phyloP scores from a whole-genome alignment of 2,329 filamentous ascomycete genomes.

The Fusarium oligoseptatum region DNA sequence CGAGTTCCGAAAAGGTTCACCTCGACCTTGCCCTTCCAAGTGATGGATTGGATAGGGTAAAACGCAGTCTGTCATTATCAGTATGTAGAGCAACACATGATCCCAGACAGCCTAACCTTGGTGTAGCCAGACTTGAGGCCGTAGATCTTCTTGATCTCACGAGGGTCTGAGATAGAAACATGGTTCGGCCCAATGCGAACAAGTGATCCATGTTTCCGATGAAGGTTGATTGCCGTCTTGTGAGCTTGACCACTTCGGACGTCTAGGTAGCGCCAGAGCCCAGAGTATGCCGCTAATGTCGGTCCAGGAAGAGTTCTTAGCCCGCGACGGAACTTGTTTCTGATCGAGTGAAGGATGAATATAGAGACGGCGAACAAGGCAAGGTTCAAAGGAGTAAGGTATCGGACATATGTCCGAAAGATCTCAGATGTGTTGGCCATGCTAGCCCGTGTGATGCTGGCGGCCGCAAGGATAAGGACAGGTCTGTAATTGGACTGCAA shows the following conservation, averaged over 20 bases:
- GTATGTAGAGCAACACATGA: neutral
- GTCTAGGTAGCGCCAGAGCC: neutral
- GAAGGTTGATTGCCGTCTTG: neutral
- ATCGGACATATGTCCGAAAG: neutral
- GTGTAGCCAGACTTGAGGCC: conserved; percentile 29
- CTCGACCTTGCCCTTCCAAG: neutral
- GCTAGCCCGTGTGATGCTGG: neutral
- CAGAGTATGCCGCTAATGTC: neutral
- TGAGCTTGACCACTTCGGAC: conserved; percentile 1
- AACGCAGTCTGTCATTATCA: neutral
- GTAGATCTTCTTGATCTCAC: conserved; percentile 29
- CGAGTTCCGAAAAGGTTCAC: neutral
- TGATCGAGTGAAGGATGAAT: neutral
- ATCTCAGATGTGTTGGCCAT: neutral
- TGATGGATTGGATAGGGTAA: neutral
- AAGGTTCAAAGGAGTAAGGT: neutral
- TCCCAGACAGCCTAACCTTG: conserved; percentile 2
- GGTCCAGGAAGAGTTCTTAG: neutral
- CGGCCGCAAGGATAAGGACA: neutral
- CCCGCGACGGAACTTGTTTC: neutral
- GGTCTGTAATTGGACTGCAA: neutral
- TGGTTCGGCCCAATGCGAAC: conserved; percentile 20
- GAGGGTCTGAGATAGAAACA: conserved; percentile 23
- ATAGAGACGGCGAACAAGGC: neutral
- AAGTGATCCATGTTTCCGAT: neutral